Conservation (phyloP, 345 rosid genomes). For the Melaleuca quinquenervia region DNA sequence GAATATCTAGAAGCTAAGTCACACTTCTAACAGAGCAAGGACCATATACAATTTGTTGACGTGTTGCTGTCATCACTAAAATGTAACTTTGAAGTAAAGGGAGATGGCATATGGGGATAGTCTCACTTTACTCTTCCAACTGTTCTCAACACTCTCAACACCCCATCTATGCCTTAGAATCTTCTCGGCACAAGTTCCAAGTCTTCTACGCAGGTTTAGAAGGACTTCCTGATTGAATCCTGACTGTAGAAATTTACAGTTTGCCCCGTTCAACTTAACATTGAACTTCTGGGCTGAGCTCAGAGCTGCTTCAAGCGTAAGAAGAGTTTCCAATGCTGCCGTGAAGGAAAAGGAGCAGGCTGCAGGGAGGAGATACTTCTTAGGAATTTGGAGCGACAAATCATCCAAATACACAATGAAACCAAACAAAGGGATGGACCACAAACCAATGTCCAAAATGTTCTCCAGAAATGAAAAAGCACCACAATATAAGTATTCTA, state of each 20-base stretch:
- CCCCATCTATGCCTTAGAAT: slow-evolving; percentile 53
- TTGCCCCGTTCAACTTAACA: slow-evolving; percentile 21
- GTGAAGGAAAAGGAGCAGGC: slow-evolving; percentile 68
- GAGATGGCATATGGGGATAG: background rate
- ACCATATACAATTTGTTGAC: background rate
- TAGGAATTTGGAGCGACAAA: background rate
- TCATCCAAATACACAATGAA: background rate
- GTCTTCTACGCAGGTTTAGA: slow-evolving; percentile 24
- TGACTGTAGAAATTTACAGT: slow-evolving; percentile 9
- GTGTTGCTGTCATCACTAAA: background rate
- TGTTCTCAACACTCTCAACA: slow-evolving; percentile 39
- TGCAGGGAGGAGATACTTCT: slow-evolving; percentile 18
- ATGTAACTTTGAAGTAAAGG: background rate
- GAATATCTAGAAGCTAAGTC: background rate
- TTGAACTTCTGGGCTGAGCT: slow-evolving; percentile 29
- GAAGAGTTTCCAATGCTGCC: slow-evolving; percentile 57
- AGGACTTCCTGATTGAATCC: slow-evolving; percentile 22
- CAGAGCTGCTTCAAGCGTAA: slow-evolving; percentile 45
- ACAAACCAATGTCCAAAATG: slow-evolving; percentile 42
- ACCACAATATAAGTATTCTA: slow-evolving; percentile 51
- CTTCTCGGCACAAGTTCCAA: slow-evolving; percentile 58
- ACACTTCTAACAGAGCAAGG: background rate
- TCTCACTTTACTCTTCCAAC: slow-evolving; percentile 71
- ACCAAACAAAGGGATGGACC: background rate
- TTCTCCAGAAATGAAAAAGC: slow-evolving; percentile 53